Conservation (phyloP, 495 filamentous ascomycete genomes). For the Xylaria venustula region DNA sequence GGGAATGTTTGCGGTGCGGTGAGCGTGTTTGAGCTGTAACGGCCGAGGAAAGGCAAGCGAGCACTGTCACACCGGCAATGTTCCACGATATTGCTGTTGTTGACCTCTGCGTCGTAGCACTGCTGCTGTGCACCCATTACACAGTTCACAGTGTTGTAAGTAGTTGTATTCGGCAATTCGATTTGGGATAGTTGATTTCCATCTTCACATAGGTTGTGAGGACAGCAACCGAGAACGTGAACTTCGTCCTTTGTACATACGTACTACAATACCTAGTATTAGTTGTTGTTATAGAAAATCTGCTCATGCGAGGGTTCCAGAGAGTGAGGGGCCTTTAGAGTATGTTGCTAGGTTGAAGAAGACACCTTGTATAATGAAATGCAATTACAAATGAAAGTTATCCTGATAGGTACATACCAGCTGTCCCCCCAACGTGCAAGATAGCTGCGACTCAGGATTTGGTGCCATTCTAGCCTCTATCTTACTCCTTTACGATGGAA, state of each 20-base stretch:
- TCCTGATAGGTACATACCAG: neutral
- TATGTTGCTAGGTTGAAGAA: neutral
- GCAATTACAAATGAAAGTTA: neutral
- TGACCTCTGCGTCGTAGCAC: too few species aligned
- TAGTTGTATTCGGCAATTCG: neutral
- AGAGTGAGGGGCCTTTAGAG: too few species aligned
- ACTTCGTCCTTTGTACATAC: neutral
- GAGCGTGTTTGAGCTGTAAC: neutral
- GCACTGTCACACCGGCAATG: neutral
- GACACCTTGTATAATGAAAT: too few species aligned
- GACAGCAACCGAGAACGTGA: constrained; percentile 1
- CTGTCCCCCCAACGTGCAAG: too few species aligned
- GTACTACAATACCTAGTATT: neutral
- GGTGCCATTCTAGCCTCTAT: neutral
- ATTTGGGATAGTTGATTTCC: neutral
- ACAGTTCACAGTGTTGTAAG: neutral
- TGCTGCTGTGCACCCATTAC: neutral
- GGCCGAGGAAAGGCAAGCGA: neutral
- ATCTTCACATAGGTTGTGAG: constrained; percentile 3
- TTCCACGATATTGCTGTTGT: neutral
- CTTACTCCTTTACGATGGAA: too few species aligned
- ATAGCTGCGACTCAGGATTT: neutral
- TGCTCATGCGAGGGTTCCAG: neutral
- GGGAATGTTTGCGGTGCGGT: neutral
- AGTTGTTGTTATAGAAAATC: neutral